Base-by-base conservation (phyloP, 108 stramenopile genomes). In the Fragilariopsis cylindrus region DNA sequence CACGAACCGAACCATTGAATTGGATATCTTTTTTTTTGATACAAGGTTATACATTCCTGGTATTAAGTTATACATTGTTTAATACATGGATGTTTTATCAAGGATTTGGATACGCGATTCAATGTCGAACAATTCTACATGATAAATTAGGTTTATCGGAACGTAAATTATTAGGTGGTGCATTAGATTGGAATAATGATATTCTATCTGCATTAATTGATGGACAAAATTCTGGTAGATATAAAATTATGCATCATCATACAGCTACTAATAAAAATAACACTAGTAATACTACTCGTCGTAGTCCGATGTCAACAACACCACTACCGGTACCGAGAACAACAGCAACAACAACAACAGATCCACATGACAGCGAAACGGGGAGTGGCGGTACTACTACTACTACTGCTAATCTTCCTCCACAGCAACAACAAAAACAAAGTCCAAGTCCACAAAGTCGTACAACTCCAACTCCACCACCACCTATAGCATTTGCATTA, bases 101-200 rank as follows among this genome's bases (percentile, higher is more conserved):
- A 39, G 71, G 74, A 8, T 52, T 68, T 30, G 67, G 79, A 73
- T 80, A 90, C 44, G 83, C 91, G 4, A 30, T 89, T 13, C 76
- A 80, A 70, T 70, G 87, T 18, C 92, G 89, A 76, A 70, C 69
- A 60, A 80, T 90, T 48, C 56, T 90, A 19, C 87, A 92, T 68
- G 89, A 96, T 30, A 87, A 82, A 18, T 62, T 92, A 57, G 91
- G 90, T 3, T 81, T 92, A n/a, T 71, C 70, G 42, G 79, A 76
- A 78, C 80, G 85, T 62, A 88, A 91, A 75, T 68, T 97, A 60
- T 87, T 92, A 60, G 90, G 92, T 52, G 96, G 93, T 41, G 86
- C 81, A 12, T 82, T 87, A 7, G 85, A 88, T 71, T 92, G 92
- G 92, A 81, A 90, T 81, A 81, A 88, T 81, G 87, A 92, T 45